Base-by-base conservation (phyloP, 2,329 filamentous ascomycete species). In the Magnaporthiopsis poae region DNA sequence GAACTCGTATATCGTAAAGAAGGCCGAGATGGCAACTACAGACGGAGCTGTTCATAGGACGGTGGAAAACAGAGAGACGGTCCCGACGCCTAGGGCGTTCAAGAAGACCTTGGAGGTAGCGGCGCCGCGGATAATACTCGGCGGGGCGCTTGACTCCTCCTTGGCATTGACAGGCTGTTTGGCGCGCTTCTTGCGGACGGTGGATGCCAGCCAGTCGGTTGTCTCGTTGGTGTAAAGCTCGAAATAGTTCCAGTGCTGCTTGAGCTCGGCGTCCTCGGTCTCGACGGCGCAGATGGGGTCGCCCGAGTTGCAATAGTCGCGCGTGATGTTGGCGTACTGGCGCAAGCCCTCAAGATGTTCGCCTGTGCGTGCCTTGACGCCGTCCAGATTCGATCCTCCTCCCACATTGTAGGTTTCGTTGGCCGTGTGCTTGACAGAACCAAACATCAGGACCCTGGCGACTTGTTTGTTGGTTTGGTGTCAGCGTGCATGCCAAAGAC, bases 241-340 rank as follows among this genome's bases (percentile, higher is more conserved):
- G 67, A 78, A 78, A 66, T 79, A 79, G 69, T 77, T 76, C 12
- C 75, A 71, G 65, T 79, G 77, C 12, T 63, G 39, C 39, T 13
- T 15, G 5, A 27, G 27, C n/a, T 29, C 29, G 62, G 52, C 25
- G 62, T 36, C 36, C 62, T 63, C 39, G 11, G 72, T 72, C 11
- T 72, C 72, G 2, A 73, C 71, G 15, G 77, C 78, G 68, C 79
- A 80, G 66, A 78, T 75, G 1, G 78, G 77, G 65, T 80, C 79
- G 12, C 74, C 74, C 3, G 69, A 68, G 39, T 73, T 71, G 67
- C 78, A 79, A 71, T 77, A 79, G 18, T 73, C 73, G 63, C 73
- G 75, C 9, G 75, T 66, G 11, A 72, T 66, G 36, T 66, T 64
- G 15, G 70, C 66, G 39, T 73, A 77, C 56, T 71, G 71, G 64